Evolutionary conservation across 2,329 filamentous ascomycete species (phyloP).

Genomic region (Botrytis pseudocinerea): DNA sequence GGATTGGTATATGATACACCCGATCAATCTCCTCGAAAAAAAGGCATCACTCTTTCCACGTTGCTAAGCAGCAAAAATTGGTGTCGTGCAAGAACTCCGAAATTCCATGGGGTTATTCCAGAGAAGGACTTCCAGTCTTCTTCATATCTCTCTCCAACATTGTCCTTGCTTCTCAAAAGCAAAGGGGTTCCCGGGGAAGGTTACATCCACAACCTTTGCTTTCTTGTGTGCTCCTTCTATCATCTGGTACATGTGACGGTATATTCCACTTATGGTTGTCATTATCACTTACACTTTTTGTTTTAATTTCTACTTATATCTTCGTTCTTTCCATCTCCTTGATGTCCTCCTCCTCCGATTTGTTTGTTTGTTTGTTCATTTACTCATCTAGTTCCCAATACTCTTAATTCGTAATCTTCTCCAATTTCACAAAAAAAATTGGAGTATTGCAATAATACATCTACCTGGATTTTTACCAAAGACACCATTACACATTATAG

Average conservation of each 20-base stretch:
- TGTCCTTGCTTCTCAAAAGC: not conserved
- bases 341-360: too few species aligned
- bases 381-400: not conserved
- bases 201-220: not conserved
- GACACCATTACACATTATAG: not conserved
- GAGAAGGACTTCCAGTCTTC: not conserved
- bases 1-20: not conserved
- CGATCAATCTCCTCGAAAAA: not conserved
- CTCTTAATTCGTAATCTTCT: not conserved
- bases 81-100: too few species aligned
- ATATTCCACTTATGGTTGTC: not conserved
- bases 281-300: not conserved
- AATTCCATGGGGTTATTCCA: not conserved
- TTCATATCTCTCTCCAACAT: not conserved
- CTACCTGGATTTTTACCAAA: not conserved
- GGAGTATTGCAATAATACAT: not conserved
- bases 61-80: conserved; percentile 7
- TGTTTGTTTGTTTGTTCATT: not conserved
- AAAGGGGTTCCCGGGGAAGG: not conserved
- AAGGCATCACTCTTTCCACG: not conserved
- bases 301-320: not conserved
- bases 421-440: not conserved
- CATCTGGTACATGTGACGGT: not conserved
- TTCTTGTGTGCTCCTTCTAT: not conserved
- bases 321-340: not conserved